Base-by-base conservation (phyloP, 2,329 filamentous ascomycete genomes). In the Pseudopithomyces maydicus region DNA sequence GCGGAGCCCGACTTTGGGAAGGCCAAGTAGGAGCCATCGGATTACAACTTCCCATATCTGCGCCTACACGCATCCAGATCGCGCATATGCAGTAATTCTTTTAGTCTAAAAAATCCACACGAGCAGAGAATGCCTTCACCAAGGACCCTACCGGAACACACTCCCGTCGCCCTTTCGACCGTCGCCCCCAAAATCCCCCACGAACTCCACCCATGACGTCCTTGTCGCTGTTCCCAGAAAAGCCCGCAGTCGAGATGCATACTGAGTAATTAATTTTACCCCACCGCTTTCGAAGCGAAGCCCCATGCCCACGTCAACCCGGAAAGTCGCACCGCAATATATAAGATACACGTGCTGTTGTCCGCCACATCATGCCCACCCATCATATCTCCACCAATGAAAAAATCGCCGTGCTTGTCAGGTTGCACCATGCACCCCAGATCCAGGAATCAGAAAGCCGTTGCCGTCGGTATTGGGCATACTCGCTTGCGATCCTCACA, bases 1-100 rank as follows among this genome's bases (percentile, higher is more conserved):
- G 85, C 84, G 56, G 82, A 84, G 54, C 84, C 84, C 14, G 59
- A 53, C 22, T 65, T 48, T 44, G 56, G 35, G 7, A 58, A 58
- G 22, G 23, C 46, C 14, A 55, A 52, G 58, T 47, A 47, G 10
- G 45, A 41, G 8, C 36, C n/a, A 17, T 23, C 23, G 23, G n/a
- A 10, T 17, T 33, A 20, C 1, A 22, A 14, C 15, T 12, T 41
- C 12, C 5, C 35, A 48, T 38, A 17, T 33, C 38, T 38, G 35
- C 47, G 14, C 29, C 17, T 5, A n/a, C n/a, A 41, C 22, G 29
- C 23, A 10, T 38, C n/a, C 11, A 11, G 6, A 38, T 14, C 12
- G 35, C 35, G 12, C 5, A 5, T 12, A 20, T 19, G 17, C 12
- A 20, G 19, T 20, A 7, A 4, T 35, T 12, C 26, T n/a, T n/a